These are phyloP conservation scores for Trichosporon sp. DNA, from an alignment of 1,284 basidiomycete genomes.

Conservation along the genomic window DNA sequence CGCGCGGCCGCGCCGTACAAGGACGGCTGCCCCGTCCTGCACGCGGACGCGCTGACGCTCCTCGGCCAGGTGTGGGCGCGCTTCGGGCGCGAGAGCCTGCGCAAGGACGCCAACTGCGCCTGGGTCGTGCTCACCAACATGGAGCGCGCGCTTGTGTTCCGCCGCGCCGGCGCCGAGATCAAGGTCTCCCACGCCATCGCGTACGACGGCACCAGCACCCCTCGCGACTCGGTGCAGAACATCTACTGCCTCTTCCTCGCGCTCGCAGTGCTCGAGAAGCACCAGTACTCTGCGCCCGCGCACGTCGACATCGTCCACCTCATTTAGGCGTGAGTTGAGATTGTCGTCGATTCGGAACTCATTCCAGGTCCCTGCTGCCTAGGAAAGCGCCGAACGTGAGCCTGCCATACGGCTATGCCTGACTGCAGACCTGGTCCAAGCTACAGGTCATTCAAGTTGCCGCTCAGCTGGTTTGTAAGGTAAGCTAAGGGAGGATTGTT, in stretches of 20 bases:
- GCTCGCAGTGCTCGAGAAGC: slow-evolving; percentile 18
- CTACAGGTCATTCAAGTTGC: too few relatives aligned
- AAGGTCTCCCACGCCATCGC: slow-evolving; percentile 15
- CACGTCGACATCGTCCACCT: slow-evolving; percentile 11
- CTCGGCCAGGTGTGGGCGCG: slow-evolving; percentile 20
- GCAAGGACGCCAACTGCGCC: slow-evolving; percentile 9
- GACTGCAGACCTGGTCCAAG: too few relatives aligned
- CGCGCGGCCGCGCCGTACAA: slow-evolving; percentile 10
- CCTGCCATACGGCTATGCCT: too few relatives aligned
- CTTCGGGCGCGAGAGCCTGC: slow-evolving; percentile 13
- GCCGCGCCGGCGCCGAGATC: slow-evolving; percentile 14
- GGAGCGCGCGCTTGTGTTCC: slow-evolving; percentile 19
- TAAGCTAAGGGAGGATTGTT: too few relatives aligned
- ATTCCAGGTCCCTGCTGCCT: too few relatives aligned
- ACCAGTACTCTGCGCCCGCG: slow-evolving; percentile 14
- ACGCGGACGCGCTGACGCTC: slow-evolving; percentile 18
- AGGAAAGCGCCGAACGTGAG: too few relatives aligned
- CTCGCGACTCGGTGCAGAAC: slow-evolving; percentile 19
- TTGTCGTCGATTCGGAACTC: too few relatives aligned
- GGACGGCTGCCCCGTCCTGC: slow-evolving; percentile 11
- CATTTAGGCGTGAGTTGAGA: not conserved
- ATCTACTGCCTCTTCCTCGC: slow-evolving; percentile 19
- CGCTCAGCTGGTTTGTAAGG: too few relatives aligned
- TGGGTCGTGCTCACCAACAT: slow-evolving; percentile 20
- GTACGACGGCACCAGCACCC: slow-evolving; percentile 13